Base-by-base conservation (phyloP, 306 rosid genomes). In the Corylus avellana region DNA sequence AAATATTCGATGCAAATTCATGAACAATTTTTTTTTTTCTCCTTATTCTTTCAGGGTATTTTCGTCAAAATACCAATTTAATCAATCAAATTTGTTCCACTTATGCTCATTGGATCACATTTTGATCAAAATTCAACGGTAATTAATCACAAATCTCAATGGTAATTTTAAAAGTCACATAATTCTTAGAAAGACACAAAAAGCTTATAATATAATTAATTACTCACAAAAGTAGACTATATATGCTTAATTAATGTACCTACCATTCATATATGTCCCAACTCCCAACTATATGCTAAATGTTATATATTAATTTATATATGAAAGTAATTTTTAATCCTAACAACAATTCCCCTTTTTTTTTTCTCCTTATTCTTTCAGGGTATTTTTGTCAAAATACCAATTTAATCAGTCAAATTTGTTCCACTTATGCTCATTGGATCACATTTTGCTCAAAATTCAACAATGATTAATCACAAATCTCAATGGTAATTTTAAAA, bases 341-440 rank as follows among this genome's bases (percentile, higher is more conserved):
- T 4, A 5, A 39, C 44, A 39, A 39, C 5, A 39, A 39, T 5
- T 39, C 44, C 44, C 44, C 44, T 39, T 3, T 8, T 20, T 18
- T 57, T 20, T 57, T 57, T 75, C 58, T 79, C 68, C 77, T 29
- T 22, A 59, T 69, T 61, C 62, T 76, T 81, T 50, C 49, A 61
- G 47, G 75, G 64, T 29, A 42, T 46, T 48, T n/a, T 76, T 5
- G 18, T 46, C 63, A 56, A 73, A 78, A 11, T 6, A 42, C 32
- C 70, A 76, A 82, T 79, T 56, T 73, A 76, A 84, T 77, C 56
- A 72, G 2, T 84, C 69, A 80, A 77, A 44, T 80, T 85, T 83
- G 49, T 22, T 22, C 22, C 22, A 22, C 22, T 22, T 22, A 22
- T 22, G 22, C 22, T 22, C 22, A 22, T 22, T 22, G 22, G 22